A percentile compares a stretch with the other conserved stretches of the same genome.
phyloP scores from a whole-genome alignment of 192 early-diverging fungal species.

The Coemansia sp. region DNA sequence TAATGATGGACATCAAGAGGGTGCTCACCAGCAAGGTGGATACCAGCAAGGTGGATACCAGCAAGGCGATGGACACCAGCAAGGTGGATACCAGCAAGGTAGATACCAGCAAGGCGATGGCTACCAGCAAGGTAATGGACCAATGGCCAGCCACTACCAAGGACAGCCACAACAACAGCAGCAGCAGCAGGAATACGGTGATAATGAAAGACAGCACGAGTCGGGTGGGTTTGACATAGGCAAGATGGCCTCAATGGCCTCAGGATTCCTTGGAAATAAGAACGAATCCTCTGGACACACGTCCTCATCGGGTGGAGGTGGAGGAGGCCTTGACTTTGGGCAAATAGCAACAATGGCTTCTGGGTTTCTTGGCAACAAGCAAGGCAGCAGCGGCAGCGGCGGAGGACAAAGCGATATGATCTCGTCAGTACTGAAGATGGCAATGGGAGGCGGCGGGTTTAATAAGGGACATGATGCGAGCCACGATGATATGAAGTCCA shows the following conservation, averaged over 20 bases:
- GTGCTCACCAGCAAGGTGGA: no score
- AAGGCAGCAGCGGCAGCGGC: slow-evolving; percentile 1
- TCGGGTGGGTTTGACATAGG: slow-evolving; percentile 30
- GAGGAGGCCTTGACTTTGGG: slow-evolving; percentile 33
- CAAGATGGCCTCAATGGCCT: slow-evolving; percentile 23
- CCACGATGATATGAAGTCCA: slow-evolving; percentile 26
- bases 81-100: not conserved
- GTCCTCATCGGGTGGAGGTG: not conserved
- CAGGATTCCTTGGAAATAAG: slow-evolving; percentile 23
- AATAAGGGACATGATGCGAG: slow-evolving; percentile 39
- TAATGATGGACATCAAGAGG: slow-evolving; percentile 2
- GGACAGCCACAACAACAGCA: slow-evolving; percentile 1
- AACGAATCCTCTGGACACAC: not conserved
- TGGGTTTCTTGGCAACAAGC: slow-evolving; percentile 19
- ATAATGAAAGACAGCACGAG: not conserved
- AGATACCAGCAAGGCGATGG: not conserved
- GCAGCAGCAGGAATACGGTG: slow-evolving; percentile 12
- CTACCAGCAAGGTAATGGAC: not conserved
- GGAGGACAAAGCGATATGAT: slow-evolving; percentile 21
- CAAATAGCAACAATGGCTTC: slow-evolving; percentile 21
- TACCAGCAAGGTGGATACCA: no score
- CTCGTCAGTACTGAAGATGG: slow-evolving; percentile 32
- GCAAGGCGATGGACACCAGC: not conserved
- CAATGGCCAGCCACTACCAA: not conserved
- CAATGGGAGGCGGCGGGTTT: slow-evolving; percentile 31